phyloP scores from a whole-genome alignment of 495 filamentous ascomycete species.

The Aspergillus sclerotiicarbonarius region DNA sequence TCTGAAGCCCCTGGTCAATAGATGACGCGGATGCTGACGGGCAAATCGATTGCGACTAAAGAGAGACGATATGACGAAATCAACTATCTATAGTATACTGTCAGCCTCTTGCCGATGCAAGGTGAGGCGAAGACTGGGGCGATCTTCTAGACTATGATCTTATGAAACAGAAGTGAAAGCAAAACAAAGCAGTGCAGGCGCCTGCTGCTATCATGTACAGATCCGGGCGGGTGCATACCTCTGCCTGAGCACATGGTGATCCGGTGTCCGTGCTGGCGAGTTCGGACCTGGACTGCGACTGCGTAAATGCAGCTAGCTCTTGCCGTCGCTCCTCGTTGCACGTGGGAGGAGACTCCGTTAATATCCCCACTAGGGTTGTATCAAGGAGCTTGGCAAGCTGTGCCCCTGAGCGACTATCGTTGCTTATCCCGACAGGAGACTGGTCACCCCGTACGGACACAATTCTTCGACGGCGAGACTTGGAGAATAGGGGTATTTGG shows the following conservation, averaged over 20 bases:
- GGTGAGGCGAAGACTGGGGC: neutral
- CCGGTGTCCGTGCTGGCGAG: slow-evolving; percentile 36
- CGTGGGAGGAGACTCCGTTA: slow-evolving; percentile 29
- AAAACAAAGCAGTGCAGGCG: neutral
- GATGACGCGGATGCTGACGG: slow-evolving; percentile 59
- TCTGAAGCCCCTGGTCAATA: slow-evolving; percentile 77
- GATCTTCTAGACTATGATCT: neutral
- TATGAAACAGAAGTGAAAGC: neutral
- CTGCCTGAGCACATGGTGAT: slow-evolving; percentile 50
- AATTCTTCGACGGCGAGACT: slow-evolving; percentile 49
- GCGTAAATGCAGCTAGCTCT: slow-evolving; percentile 63
- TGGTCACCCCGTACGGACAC: slow-evolving; percentile 26
- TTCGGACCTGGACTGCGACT: slow-evolving; percentile 30
- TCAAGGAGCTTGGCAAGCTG: slow-evolving; percentile 60
- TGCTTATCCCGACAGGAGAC: neutral
- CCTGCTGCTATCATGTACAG: neutral
- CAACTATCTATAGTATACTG: slow-evolving; percentile 62
- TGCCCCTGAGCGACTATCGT: neutral
- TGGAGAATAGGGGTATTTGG: slow-evolving; percentile 51
- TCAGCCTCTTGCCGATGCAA: slow-evolving; percentile 14
- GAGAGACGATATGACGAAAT: slow-evolving; percentile 75
- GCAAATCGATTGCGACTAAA: slow-evolving; percentile 57
- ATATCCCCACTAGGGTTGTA: slow-evolving; percentile 61
- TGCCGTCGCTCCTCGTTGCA: slow-evolving; percentile 44
- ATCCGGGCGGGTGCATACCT: slow-evolving; percentile 45